Evolutionary conservation across 2,329 filamentous ascomycete genomes (phyloP).

Genomic region (Fonsecaea pugnacius): DNA sequence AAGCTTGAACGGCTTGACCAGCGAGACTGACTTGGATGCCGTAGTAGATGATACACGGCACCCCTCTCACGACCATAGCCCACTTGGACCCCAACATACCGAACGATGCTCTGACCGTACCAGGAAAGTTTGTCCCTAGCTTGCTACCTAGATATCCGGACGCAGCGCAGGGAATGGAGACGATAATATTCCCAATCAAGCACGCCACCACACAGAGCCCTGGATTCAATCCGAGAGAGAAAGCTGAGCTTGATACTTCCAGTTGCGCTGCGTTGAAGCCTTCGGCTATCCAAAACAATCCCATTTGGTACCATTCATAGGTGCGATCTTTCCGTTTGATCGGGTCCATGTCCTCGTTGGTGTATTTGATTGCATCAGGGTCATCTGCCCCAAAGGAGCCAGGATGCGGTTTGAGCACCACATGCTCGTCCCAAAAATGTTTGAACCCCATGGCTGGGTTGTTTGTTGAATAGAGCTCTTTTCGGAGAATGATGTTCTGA

Average conservation of each 20-base stretch:
- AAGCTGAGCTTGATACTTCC: slow-evolving; percentile 24
- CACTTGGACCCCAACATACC: slow-evolving; percentile 19
- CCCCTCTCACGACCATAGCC: slow-evolving; percentile 20
- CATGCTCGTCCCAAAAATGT: slow-evolving; percentile 22
- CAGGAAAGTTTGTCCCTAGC: slow-evolving; percentile 19
- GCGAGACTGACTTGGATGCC: slow-evolving; percentile 23
- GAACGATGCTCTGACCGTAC: slow-evolving; percentile 20
- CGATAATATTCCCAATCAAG: slow-evolving; percentile 24
- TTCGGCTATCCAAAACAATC: slow-evolving; percentile 26
- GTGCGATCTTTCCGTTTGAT: slow-evolving; percentile 25
- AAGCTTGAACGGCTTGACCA: slow-evolving; percentile 39
- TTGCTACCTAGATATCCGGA: slow-evolving; percentile 24
- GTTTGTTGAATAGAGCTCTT: background rate
- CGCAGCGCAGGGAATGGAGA: slow-evolving; percentile 24
- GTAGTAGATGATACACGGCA: slow-evolving; percentile 24
- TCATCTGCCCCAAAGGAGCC: slow-evolving; percentile 24
- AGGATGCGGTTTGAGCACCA: slow-evolving; percentile 22
- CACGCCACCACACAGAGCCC: slow-evolving; percentile 23
- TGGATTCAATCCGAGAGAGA: slow-evolving; percentile 24
- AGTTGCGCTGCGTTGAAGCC: slow-evolving; percentile 25
- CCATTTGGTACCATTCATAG: slow-evolving; percentile 27
- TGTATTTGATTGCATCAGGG: slow-evolving; percentile 12
- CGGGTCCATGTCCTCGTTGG: slow-evolving; percentile 27
- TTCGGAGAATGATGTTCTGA: background rate
- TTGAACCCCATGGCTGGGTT: slow-evolving; percentile 11